A percentile compares a stretch with the other conserved stretches of the same genome.
Evolutionary conservation across 441 rosid species (phyloP).

Genomic region (Eutrema salsugineum): DNA sequence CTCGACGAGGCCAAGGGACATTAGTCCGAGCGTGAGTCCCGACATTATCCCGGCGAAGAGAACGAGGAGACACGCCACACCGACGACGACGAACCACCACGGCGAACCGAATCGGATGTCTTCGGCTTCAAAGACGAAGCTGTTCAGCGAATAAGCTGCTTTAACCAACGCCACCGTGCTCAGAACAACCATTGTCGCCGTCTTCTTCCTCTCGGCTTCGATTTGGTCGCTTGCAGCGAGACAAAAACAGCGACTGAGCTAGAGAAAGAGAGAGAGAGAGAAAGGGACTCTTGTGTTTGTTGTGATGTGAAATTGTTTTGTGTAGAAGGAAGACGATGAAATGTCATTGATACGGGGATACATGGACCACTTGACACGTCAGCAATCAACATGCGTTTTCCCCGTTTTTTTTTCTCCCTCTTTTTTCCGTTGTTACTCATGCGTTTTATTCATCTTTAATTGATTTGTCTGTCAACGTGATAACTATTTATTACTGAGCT

Average conservation of each 20-base stretch:
- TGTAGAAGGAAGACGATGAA: slow-evolving; percentile 2
- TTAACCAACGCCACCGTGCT: slow-evolving; percentile 34
- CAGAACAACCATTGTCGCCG: slow-evolving; percentile 31
- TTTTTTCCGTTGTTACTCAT: background rate
- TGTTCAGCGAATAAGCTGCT: slow-evolving; percentile 28
- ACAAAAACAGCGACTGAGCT: slow-evolving; percentile 11
- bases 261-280: background rate
- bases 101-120: slow-evolving; percentile 51
- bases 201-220: background rate
- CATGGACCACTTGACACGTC: slow-evolving; percentile 34
- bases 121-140: slow-evolving; percentile 47
- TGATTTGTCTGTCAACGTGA: slow-evolving; percentile 8
- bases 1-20: slow-evolving; percentile 87
- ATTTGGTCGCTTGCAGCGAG: slow-evolving; percentile 9
- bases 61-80: slow-evolving; percentile 73
- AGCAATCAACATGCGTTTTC: slow-evolving; percentile 29
- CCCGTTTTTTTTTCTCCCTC: background rate
- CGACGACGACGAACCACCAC: slow-evolving; percentile 66
- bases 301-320: slow-evolving; percentile 15
- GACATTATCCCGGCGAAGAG: slow-evolving; percentile 94
- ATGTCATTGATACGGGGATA: slow-evolving; percentile 25
- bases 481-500: background rate
- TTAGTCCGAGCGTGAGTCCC: slow-evolving; percentile 79
- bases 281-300: background rate
- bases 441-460: background rate